Percentiles rank a stretch among this genome's conserved stretches.
Conservation (phyloP, 768 basidiomycete species). For the Postia placenta region DNA sequence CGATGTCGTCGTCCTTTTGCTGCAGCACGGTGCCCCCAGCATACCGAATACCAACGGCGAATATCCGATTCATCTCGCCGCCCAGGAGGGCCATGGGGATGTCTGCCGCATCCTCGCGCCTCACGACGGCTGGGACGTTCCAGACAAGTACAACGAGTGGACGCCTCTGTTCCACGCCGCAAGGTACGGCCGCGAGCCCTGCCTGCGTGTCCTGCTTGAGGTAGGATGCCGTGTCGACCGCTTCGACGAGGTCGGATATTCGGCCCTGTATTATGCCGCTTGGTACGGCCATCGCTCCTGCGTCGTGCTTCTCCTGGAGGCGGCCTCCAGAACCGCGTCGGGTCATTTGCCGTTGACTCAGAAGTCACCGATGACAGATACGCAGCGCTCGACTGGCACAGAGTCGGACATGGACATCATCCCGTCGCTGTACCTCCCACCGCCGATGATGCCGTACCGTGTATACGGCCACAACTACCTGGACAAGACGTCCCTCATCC, state of each 20-base stretch:
- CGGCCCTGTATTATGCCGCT: constrained; percentile 88
- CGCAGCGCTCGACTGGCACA: constrained; percentile 21
- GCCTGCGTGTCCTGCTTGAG: constrained; percentile 71
- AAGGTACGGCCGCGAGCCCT: constrained; percentile 72
- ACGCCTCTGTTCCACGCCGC: constrained; percentile 96
- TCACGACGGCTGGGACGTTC: constrained; percentile 74
- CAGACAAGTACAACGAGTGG: constrained; percentile 98
- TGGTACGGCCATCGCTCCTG: constrained; percentile 88
- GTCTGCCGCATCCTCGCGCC: constrained; percentile 73
- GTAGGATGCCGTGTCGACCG: constrained; percentile 74
- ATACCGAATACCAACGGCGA: constrained; percentile 92
- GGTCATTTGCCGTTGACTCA: constrained; percentile 20
- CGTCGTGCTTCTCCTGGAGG: constrained; percentile 52
- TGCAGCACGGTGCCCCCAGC: constrained; percentile 72
- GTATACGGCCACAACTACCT: constrained; percentile 97
- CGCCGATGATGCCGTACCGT: constrained; percentile 96
- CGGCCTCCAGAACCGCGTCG: constrained; percentile 18
- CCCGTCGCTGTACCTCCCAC: constrained; percentile 90
- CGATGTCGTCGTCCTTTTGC: constrained; percentile 71
- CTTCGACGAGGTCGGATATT: constrained; percentile 79
- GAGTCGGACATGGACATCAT: constrained; percentile 86
- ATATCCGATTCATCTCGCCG: constrained; percentile 94
- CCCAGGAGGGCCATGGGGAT: constrained; percentile 84
- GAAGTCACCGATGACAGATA: constrained; percentile 16
- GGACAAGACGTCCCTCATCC: constrained; percentile 79